Evolutionary conservation across 2,329 filamentous ascomycete genomes (phyloP), one percentile per base, ranked within the genome.

Genomic region (Arachnomyces sp.): DNA sequence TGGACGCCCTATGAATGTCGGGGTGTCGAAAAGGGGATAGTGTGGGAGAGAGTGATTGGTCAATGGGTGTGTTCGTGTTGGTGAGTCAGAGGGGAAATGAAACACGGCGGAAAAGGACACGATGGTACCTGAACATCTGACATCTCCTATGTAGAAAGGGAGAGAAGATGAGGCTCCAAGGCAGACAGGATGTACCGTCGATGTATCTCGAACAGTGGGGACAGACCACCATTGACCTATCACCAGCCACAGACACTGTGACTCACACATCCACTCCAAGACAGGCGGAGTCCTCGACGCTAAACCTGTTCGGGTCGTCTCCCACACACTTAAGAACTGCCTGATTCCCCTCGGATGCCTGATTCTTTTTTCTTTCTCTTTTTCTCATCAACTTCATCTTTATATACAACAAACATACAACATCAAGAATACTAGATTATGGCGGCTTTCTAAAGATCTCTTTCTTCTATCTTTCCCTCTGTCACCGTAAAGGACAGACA

Each of bases 401-500:
- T 46, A 30, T 44, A 48, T 17, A 35, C 31, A 34, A 37, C 32
- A 31, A 33, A 40, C 34, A 15, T 18, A 34, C 30, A 36, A 13
- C 25, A 9, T 32, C 18, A 44, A 30, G 52, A 43, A 38, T 48
- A 50, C 40, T 49, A 36, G 40, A 43, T 47, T 39, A 69, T 69
- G 64, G 60, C 49, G 49, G 51, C 57, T 51, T 59, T 59, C 53
- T 68, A 68, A 61, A 53, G 53, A 37, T 44, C 34, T 44, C 50
- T 50, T 44, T 46, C 49, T 43, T 51, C 45, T 48, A 47, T 45
- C 40, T 42, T 50, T 46, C 36, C 51, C 52, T 56, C 58, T 63
- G 60, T 62, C 57, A 61, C 56, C 59, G 49, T 44, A 42, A 43
- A 56, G 59, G 56, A 57, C 56, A 58, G 63, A 61, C 64, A 68